Conservation (phyloP, 1,139 yeast species). For the Candida glucosophila region DNA sequence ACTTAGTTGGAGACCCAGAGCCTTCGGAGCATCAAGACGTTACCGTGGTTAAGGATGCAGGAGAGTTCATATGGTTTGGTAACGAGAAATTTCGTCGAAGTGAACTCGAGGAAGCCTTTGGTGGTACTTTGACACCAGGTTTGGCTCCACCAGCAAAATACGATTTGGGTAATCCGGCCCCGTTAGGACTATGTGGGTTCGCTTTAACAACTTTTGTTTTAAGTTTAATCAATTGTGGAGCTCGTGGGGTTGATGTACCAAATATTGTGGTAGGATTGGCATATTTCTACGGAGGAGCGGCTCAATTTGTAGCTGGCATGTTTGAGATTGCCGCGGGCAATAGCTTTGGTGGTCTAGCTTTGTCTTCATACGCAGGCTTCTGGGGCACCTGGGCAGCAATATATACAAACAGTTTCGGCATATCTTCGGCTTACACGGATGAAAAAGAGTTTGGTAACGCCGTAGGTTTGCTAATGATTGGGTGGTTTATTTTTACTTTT, state of each 20-base stretch:
- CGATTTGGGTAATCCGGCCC: conserved; percentile 82
- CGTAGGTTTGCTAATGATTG: conserved; percentile 65
- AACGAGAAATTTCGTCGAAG: conserved; percentile 56
- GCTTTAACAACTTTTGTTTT: conserved; percentile 81
- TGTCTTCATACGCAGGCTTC: conserved; percentile 78
- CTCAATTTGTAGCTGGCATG: conserved; percentile 68
- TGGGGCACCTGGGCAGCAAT: conserved; percentile 83
- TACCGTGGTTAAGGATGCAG: conserved; percentile 25
- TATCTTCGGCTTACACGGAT: conserved; percentile 46
- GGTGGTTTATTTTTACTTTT: conserved; percentile 75
- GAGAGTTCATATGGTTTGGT: conserved; percentile 66
- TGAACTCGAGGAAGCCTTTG: conserved; percentile 62
- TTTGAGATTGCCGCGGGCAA: conserved; percentile 72
- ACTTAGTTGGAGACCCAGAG: no score
- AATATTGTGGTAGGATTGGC: conserved; percentile 55
- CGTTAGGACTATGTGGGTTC: conserved; percentile 76
- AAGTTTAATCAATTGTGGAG: conserved; percentile 42
- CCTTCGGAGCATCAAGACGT: conserved; percentile 8
- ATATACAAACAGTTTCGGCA: conserved; percentile 65
- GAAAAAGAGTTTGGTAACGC: conserved; percentile 32
- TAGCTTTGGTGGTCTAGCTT: conserved; percentile 86
- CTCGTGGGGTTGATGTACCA: conserved; percentile 26
- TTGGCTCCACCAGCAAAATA: conserved; percentile 55
- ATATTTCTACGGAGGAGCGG: conserved; percentile 77
- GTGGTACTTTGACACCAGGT: conserved; percentile 67